phyloP scores from a whole-genome alignment of 75 land plant species.

The Pinus taeda region DNA sequence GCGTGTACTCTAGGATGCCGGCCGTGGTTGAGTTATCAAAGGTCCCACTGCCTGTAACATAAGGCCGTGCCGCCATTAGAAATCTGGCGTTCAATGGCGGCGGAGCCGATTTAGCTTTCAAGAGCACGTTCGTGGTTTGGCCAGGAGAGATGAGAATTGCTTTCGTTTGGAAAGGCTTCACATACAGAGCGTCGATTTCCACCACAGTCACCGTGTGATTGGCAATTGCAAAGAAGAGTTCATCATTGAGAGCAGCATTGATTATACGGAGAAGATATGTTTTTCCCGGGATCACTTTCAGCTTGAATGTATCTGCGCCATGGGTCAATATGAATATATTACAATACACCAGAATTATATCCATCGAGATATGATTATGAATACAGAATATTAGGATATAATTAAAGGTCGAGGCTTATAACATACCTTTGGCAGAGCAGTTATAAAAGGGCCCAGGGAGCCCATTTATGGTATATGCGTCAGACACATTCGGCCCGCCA shows the following conservation, averaged over 20 bases:
- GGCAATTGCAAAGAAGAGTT: too few relatives aligned
- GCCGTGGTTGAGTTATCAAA: constrained; percentile 45
- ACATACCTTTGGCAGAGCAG: constrained; percentile 27
- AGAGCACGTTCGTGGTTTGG: constrained; percentile 44
- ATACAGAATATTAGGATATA: too few relatives aligned
- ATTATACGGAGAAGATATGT: too few relatives aligned
- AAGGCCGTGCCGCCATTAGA: constrained; percentile 45
- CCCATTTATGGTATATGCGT: constrained; percentile 89
- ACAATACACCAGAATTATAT: too few relatives aligned
- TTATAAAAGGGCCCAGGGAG: constrained; percentile 64
- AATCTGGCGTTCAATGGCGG: constrained; percentile 14
- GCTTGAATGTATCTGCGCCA: too few relatives aligned
- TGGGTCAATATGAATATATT: too few relatives aligned
- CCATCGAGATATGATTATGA: too few relatives aligned
- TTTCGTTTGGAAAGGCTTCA: constrained; percentile 23
- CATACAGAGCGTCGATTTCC: not conserved
- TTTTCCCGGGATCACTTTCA: too few relatives aligned
- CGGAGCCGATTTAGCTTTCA: not conserved
- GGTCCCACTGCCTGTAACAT: constrained; percentile 31
- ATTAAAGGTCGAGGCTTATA: too few relatives aligned
- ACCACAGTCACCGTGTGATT: too few relatives aligned
- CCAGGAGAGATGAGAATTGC: constrained; percentile 46
- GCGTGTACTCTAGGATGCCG: constrained; percentile 28
- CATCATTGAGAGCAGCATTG: too few relatives aligned
- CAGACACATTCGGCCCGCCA: constrained; percentile 69